Conservation (phyloP, 805 yeast species). For the Candida odintsovae region DNA sequence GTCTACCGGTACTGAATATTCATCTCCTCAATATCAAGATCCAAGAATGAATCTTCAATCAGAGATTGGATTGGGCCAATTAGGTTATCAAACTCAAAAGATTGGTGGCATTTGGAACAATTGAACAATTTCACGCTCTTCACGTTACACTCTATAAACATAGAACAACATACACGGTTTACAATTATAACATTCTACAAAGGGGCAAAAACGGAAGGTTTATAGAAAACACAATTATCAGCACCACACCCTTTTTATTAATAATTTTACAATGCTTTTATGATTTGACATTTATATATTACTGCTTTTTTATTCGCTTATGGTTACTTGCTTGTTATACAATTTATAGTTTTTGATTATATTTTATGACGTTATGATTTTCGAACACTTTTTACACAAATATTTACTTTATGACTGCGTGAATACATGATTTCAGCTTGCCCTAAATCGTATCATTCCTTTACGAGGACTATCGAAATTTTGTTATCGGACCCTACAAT, state of each 20-base stretch:
- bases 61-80: not conserved
- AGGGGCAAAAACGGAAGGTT: not conserved
- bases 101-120: not conserved
- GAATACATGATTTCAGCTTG: not conserved
- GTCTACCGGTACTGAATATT: not conserved
- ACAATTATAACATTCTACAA: not conserved
- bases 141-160: not conserved
- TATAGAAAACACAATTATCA: not conserved
- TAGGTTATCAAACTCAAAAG: not conserved
- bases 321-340: not conserved
- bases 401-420: too few species aligned
- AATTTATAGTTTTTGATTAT: not conserved
- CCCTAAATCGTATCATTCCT: too few species aligned
- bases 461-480: too few species aligned
- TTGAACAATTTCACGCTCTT: not conserved
- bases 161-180: not conserved
- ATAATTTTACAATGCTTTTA: not conserved
- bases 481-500: too few species aligned
- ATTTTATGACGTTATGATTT: conserved; percentile 6
- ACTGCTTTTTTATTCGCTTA: not conserved
- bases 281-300: not conserved
- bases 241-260: not conserved
- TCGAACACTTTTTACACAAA: not conserved
- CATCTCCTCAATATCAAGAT: conserved; percentile 1
- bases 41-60: not conserved